phyloP scores from a whole-genome alignment of 805 yeast genomes.

The Nakazawaea holstii region DNA sequence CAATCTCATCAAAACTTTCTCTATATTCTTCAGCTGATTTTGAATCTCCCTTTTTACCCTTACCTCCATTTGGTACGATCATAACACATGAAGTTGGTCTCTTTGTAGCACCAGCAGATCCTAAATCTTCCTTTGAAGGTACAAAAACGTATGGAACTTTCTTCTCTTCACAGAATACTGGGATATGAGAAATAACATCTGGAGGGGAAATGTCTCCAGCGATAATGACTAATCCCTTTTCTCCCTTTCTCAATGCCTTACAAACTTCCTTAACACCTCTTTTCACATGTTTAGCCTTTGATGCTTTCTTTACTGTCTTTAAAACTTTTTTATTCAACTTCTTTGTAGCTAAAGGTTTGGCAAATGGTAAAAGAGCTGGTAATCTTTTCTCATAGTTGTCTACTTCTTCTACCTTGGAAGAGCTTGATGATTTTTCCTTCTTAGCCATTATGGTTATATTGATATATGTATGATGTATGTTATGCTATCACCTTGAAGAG shows the following conservation, averaged over 20 bases:
- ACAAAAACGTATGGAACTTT: slow-evolving; percentile 88
- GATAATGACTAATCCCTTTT: slow-evolving; percentile 90
- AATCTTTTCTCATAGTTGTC: slow-evolving; percentile 91
- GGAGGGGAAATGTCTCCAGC: slow-evolving; percentile 99
- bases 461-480: neutral
- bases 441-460: slow-evolving; percentile 30
- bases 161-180: slow-evolving; percentile 93
- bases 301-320: slow-evolving; percentile 95
- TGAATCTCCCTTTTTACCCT: slow-evolving; percentile 66
- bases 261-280: slow-evolving; percentile 99
- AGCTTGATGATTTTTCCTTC: slow-evolving; percentile 32
- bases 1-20: slow-evolving; percentile 88
- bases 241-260: slow-evolving; percentile 96
- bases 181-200: slow-evolving; percentile 95
- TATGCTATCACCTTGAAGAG: no score
- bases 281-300: slow-evolving; percentile 96
- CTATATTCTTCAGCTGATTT: slow-evolving; percentile 82
- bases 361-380: slow-evolving; percentile 88
- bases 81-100: slow-evolving; percentile 98
- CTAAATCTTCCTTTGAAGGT: slow-evolving; percentile 97
- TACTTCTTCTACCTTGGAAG: slow-evolving; percentile 21
- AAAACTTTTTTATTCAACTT: slow-evolving; percentile 92
- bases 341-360: slow-evolving; percentile 92
- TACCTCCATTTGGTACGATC: slow-evolving; percentile 94
- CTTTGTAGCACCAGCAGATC: slow-evolving; percentile 98